These are phyloP conservation scores for Yamadazyma epiphylla DNA, from an alignment of 1,139 yeast species.

Conservation along the genomic window DNA sequence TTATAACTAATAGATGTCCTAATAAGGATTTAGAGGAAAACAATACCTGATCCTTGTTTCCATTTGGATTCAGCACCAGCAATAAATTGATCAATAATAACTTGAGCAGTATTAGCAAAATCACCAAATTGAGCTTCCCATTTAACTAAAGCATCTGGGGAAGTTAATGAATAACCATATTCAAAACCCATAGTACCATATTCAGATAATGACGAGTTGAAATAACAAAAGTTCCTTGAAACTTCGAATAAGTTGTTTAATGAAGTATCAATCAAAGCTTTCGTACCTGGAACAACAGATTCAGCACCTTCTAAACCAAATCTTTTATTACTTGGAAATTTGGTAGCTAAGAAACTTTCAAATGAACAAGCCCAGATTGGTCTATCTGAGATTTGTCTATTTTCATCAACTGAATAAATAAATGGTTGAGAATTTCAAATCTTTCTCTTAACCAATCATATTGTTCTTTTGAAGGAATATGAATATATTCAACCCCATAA, in stretches of 20 bases:
- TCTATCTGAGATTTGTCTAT: slow-evolving; percentile 94
- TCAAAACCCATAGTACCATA: slow-evolving; percentile 99
- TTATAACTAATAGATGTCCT: slow-evolving; percentile 97
- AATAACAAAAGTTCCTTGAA: slow-evolving; percentile 84
- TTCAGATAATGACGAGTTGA: slow-evolving; percentile 97
- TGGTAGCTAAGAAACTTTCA: slow-evolving; percentile 86
- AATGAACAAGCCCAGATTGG: slow-evolving; percentile 95
- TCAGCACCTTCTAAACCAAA: slow-evolving; percentile 99
- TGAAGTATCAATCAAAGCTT: slow-evolving; percentile 90
- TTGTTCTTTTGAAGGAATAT: slow-evolving; percentile 90
- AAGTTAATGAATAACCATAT: slow-evolving; percentile 96
- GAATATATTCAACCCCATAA: slow-evolving; percentile 94
- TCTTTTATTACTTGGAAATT: slow-evolving; percentile 97
- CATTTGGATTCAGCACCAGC: slow-evolving; percentile 98
- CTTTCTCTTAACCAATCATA: slow-evolving; percentile 99
- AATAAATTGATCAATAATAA: slow-evolving; percentile 92
- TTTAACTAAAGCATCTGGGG: slow-evolving; percentile 91
- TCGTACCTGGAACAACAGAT: slow-evolving; percentile 94
- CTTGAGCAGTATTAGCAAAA: slow-evolving; percentile 99
- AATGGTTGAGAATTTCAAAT: slow-evolving; percentile 85
- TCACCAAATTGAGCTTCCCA: slow-evolving; percentile 99
- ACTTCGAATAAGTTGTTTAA: slow-evolving; percentile 71
- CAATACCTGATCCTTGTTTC: slow-evolving; percentile 96
- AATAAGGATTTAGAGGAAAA: slow-evolving; percentile 92
- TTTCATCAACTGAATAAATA: slow-evolving; percentile 81